Conservation (phyloP, 495 filamentous ascomycete genomes). For the Mytilinidion resinicola region DNA sequence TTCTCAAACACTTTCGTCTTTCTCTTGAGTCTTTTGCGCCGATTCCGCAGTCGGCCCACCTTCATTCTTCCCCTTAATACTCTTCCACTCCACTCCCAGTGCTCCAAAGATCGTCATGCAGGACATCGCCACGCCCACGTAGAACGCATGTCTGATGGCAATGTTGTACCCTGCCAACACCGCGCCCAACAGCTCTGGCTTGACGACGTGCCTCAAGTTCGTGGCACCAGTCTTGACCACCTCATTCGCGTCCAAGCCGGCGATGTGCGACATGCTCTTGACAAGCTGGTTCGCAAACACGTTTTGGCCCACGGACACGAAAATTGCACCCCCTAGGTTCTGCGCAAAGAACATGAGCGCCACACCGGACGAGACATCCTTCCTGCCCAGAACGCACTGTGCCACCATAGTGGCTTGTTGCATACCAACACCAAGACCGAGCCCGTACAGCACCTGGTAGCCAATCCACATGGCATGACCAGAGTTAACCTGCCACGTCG, state of each 20-base stretch:
- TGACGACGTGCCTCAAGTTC: constrained; percentile 12
- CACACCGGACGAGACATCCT: constrained; percentile 9
- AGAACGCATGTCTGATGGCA: constrained; percentile 12
- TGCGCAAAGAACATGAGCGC: constrained; percentile 19
- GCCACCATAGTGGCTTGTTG: constrained; percentile 55
- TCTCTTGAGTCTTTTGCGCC: too few relatives aligned
- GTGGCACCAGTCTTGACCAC: constrained; percentile 16
- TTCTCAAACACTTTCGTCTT: too few relatives aligned
- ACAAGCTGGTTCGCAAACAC: constrained; percentile 10
- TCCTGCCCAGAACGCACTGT: constrained; percentile 7
- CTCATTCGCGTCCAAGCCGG: background rate
- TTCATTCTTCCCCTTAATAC: constrained; percentile 4
- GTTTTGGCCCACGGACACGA: constrained; percentile 16
- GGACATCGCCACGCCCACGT: constrained; percentile 9
- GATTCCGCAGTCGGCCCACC: too few relatives aligned
- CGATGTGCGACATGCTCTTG: constrained; percentile 47
- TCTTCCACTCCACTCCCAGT: constrained; percentile 16
- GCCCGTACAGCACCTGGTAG: constrained; percentile 64
- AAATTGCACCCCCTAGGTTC: constrained; percentile 17
- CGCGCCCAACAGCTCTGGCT: constrained; percentile 2
- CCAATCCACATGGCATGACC: constrained; percentile 63
- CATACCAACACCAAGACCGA: constrained; percentile 62
- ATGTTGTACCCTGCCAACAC: constrained; percentile 13
- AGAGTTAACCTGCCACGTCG: constrained; percentile 54
- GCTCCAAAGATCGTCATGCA: constrained; percentile 12